These are phyloP conservation scores for Symbiodinium pilosum DNA, from an alignment of 73 alveolate genomes.

Conservation along the genomic window DNA sequence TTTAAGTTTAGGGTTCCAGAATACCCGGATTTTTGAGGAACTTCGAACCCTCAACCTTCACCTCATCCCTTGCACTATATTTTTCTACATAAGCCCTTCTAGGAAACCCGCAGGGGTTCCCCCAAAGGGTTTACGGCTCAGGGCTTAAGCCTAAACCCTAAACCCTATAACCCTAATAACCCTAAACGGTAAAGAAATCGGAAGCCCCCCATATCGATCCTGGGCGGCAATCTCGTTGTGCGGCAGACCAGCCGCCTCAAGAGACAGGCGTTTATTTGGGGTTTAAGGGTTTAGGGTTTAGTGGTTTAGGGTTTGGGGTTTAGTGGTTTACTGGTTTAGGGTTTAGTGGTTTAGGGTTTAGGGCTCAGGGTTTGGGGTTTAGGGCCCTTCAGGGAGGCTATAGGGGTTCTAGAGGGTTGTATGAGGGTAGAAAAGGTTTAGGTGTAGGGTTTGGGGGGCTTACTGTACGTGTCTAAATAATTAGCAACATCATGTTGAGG, in stretches of 20 bases:
- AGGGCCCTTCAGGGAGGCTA: not conserved
- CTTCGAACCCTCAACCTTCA: too few relatives aligned
- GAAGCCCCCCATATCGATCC: not conserved
- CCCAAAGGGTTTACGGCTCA: too few relatives aligned
- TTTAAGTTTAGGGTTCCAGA: too few relatives aligned
- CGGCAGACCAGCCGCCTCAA: conserved; percentile 98
- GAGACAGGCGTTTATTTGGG: not conserved
- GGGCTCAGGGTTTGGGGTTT: not conserved
- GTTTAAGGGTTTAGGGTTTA: too few relatives aligned
- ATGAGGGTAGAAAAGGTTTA: not conserved
- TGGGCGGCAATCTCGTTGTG: conserved; percentile 99
- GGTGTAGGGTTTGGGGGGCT: not conserved
- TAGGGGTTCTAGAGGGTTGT: not conserved
- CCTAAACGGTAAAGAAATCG: not conserved
- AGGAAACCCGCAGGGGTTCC: too few relatives aligned
- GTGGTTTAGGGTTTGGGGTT: not conserved
- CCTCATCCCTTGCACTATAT: too few relatives aligned
- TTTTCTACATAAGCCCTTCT: too few relatives aligned
- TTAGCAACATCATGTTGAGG: too few relatives aligned
- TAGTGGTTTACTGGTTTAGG: not conserved
- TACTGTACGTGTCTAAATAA: too few relatives aligned
- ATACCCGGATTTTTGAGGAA: too few relatives aligned
- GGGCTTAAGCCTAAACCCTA: not conserved
- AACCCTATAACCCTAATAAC: not conserved
- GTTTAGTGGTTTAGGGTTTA: not conserved